Evolutionary conservation across 768 basidiomycete species (phyloP), one percentile per base, ranked within the genome.

Genomic region (Agaricus sinodeliciosus): DNA sequence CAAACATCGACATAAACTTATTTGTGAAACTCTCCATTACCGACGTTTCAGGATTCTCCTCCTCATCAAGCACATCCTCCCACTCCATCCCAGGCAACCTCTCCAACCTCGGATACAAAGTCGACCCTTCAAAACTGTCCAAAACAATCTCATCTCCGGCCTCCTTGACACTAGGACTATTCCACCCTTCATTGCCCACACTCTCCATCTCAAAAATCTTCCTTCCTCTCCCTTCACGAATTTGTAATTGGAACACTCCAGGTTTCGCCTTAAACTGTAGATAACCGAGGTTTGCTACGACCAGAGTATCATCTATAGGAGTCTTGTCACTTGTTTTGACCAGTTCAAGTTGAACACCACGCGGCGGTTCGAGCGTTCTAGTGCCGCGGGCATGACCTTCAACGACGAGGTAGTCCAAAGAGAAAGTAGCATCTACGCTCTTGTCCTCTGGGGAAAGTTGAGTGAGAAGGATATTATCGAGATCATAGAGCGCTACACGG

Each of bases 221-320:
- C 43, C 80, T 74, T 4, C 91, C 90, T 16, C 85, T 75, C 0
- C 95, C 94, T 28, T 81, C 75, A 13, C 41, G 79, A 49, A 98
- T 93, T 58, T 85, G 83, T 0, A 97, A 74, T 43, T 77, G 73
- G 72, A 87, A 94, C 0, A 90, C 83, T 1, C 96, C 96, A 0
- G 96, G 96, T 49, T 80, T 87, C 1, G 90, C 87, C 65, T 92
- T 93, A 72, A 98, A 94, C 64, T 99, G 96, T 50, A 97, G 71
- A 67, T 99, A 99, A 1, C 96, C 96, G 4, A 98, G 72, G 64
- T 98, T 99, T 4, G 88, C 92, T 50, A 96, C 90, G 36, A 98
- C 85, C 54, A 84, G 87, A 0, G 96, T 98, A 59, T 96, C 94
- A 6, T 88, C 90, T 12, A 94, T 72, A 4, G 77, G 69, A 1